Base-by-base conservation (phyloP, 306 rosid species). In the Medicago ruthenica region DNA sequence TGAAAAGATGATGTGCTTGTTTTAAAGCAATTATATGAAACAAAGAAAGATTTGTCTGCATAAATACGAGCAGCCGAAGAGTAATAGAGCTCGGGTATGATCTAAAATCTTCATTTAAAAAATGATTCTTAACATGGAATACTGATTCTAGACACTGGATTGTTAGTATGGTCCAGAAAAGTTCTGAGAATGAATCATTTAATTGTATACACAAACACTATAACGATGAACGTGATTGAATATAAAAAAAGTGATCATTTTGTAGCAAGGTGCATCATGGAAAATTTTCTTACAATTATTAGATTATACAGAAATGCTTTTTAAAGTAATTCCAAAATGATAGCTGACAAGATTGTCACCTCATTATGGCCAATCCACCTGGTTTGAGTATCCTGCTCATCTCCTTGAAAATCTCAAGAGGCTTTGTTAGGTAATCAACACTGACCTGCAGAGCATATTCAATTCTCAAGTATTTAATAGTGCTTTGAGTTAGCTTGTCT, bases 351-450 rank as follows among this genome's bases (percentile, higher is more conserved):
- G 69, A 71, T 74, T 31, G 50, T 81, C 76, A 92, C 96, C 96
- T 92, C 81, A 86, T 88, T 76, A 89, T 77, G 78, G 96, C 90
- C 63, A 88, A 80, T 84, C 93, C 96, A 48, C 96, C 97, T 5
- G 93, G 97, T 82, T 89, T 92, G 60, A 92, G 90, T 68, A 84
- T 70, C 80, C 96, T 85, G 67, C 78, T 3, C 90, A 86, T 92
- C 82, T 89, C 93, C 81, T 84, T 86, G 84, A 89, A 92, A 66
- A 92, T 88, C 17, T 83, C 91, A 5, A 92, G 87, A 61, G 93
- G 93, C 85, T 89, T 88, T 31, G 92, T 86, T 45, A 92, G 78
- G 82, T 92, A 89, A 79, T 89, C 93, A 53, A 92, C 97, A 67
- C 97, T 92, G 64, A 92, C 97, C 97, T 92, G 90, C 85, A 65